Evolutionary conservation across 352 stramenopile species (phyloP).

Genomic region (Phytophthora fragariaefolia): DNA sequence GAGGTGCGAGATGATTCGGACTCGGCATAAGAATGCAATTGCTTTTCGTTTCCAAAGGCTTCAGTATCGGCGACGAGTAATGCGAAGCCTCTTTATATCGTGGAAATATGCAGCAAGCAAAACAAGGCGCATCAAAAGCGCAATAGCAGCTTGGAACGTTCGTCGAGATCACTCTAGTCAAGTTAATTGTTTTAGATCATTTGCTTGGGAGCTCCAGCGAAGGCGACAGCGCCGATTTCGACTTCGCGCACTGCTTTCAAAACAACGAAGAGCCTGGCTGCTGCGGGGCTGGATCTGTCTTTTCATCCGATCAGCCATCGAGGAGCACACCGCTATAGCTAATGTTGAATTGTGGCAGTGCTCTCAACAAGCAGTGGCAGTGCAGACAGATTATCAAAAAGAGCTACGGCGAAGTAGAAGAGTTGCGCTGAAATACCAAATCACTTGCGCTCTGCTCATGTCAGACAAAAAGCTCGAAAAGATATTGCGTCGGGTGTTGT

Average conservation of each 20-base stretch:
- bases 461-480: slow-evolving; percentile 29
- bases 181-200: slow-evolving; percentile 11
- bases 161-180: slow-evolving; percentile 6
- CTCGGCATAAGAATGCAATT: slow-evolving; percentile 21
- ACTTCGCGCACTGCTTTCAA: slow-evolving; percentile 25
- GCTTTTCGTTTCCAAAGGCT: slow-evolving; percentile 32
- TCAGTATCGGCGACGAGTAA: slow-evolving; percentile 8
- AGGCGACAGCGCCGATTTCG: slow-evolving; percentile 26
- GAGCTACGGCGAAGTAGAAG: slow-evolving; percentile 31
- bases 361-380: slow-evolving; percentile 25
- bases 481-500: slow-evolving; percentile 20
- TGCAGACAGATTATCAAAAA: slow-evolving; percentile 13
- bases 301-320: slow-evolving; percentile 19
- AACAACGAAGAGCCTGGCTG: slow-evolving; percentile 17
- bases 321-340: slow-evolving; percentile 21
- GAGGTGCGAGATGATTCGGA: slow-evolving; percentile 17
- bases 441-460: slow-evolving; percentile 41
- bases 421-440: slow-evolving; percentile 35
- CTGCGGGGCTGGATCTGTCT: slow-evolving; percentile 35
- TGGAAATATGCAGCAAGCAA: slow-evolving; percentile 24
- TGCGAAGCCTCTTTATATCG: slow-evolving; percentile 14
- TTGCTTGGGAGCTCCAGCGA: slow-evolving; percentile 8
- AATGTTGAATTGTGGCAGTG: slow-evolving; percentile 34
- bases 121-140: slow-evolving; percentile 1
- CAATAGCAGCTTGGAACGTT: neutral